A percentile compares a stretch with the other conserved stretches of the same genome.
phyloP scores from a whole-genome alignment of 805 yeast genomes.

The Saccharomyces cerevisiae region DNA sequence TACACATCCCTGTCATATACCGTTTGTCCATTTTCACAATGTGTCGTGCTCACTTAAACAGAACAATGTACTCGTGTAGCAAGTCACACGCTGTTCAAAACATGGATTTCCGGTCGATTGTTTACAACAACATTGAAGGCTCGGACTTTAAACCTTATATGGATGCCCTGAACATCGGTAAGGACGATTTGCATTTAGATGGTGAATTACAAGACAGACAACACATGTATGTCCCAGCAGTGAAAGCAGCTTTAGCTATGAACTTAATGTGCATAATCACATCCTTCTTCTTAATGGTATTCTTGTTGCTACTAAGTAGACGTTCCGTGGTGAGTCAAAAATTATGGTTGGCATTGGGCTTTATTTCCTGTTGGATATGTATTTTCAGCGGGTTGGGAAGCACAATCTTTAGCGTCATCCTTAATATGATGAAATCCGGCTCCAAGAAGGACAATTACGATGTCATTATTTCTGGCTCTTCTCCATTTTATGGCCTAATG shows the following conservation, averaged over 20 bases:
- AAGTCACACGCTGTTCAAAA: constrained; percentile 28
- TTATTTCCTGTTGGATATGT: constrained; percentile 11
- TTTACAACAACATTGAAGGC: constrained; percentile 21
- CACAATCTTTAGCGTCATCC: constrained; percentile 22
- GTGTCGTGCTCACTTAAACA: constrained; percentile 19
- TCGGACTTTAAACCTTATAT: constrained; percentile 29
- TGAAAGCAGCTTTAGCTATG: constrained; percentile 26
- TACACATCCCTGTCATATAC: constrained; percentile 22
- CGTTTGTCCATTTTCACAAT: constrained; percentile 27
- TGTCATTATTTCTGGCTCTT: constrained; percentile 19
- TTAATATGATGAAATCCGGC: constrained; percentile 27
- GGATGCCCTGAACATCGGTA: constrained; percentile 20
- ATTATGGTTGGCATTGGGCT: neutral
- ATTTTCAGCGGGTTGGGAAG: constrained; percentile 26
- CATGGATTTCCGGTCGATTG: constrained; percentile 26
- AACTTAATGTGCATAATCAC: constrained; percentile 20
- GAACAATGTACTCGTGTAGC: constrained; percentile 19
- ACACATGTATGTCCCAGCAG: constrained; percentile 28
- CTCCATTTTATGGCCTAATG: constrained; percentile 22
- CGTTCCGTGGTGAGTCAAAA: constrained; percentile 4
- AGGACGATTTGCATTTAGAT: constrained; percentile 22
- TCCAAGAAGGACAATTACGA: constrained; percentile 25
- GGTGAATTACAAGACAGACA: constrained; percentile 26
- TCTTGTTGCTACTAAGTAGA: constrained; percentile 4
- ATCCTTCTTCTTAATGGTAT: constrained; percentile 16